Evolutionary conservation across 768 basidiomycete genomes (phyloP).

Genomic region (Pulveroboletus ravenelii): DNA sequence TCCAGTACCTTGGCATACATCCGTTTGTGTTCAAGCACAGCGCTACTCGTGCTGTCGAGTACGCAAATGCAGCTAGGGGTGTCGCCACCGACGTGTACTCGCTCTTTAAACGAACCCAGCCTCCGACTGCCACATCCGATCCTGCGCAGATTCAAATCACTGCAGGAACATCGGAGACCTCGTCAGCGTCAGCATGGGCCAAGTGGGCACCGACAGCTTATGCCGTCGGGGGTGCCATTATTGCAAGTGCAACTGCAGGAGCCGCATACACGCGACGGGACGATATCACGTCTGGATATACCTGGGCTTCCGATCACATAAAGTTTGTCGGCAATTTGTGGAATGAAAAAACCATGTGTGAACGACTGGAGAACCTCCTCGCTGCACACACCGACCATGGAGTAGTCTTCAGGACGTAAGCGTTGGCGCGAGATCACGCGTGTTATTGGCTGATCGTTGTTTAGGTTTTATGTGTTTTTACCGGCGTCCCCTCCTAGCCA

Average conservation of each 20-base stretch:
- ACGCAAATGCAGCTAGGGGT: conserved; percentile 60
- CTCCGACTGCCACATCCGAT: conserved; percentile 25
- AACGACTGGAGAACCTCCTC: conserved; percentile 59
- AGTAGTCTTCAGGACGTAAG: conserved; percentile 71
- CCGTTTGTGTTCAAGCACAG: conserved; percentile 82
- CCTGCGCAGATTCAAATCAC: conserved; percentile 31
- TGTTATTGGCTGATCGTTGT: conserved; percentile 1
- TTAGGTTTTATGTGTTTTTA: conserved; percentile 75
- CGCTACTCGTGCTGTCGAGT: conserved; percentile 68
- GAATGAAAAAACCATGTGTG: conserved; percentile 63
- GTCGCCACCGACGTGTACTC: conserved; percentile 60
- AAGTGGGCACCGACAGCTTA: conserved; percentile 69
- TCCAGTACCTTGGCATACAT: conserved; percentile 82
- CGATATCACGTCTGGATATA: conserved; percentile 63
- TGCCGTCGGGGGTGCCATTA: conserved; percentile 65
- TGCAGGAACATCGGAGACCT: conserved; percentile 20
- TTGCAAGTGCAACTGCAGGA: conserved; percentile 82
- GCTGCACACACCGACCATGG: conserved; percentile 56
- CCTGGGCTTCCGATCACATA: conserved; percentile 84
- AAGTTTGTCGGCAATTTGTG: conserved; percentile 83
- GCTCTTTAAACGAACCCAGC: conserved; percentile 46
- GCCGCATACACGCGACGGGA: conserved; percentile 80
- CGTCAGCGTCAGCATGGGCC: conserved; percentile 40
- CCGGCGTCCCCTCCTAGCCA: conserved; percentile 63
- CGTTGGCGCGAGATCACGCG: conserved; percentile 8